These are phyloP conservation scores for Boletales sp. DNA, from an alignment of 768 basidiomycete genomes.

Conservation along the genomic window DNA sequence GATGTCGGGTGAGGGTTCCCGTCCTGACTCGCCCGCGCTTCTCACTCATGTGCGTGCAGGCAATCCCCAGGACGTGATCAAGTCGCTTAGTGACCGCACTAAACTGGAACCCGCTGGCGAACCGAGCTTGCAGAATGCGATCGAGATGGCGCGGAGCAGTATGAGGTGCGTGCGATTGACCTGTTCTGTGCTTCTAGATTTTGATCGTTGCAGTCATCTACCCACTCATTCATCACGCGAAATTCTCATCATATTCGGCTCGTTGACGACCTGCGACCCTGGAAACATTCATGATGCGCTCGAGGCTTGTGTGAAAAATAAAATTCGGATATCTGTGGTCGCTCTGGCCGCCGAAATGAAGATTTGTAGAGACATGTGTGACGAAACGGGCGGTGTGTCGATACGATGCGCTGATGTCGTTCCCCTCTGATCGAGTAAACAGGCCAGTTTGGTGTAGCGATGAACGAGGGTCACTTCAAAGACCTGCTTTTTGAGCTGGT, in stretches of 20 bases:
- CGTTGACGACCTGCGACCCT: slow-evolving; percentile 94
- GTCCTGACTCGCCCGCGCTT: background rate
- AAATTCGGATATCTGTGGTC: slow-evolving; percentile 89
- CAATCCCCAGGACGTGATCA: slow-evolving; percentile 95
- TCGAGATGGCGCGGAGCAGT: slow-evolving; percentile 93
- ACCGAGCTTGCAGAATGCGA: slow-evolving; percentile 92
- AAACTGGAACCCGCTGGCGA: slow-evolving; percentile 89
- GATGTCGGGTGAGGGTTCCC: slow-evolving; percentile 72
- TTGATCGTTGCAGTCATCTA: slow-evolving; percentile 64
- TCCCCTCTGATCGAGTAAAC: slow-evolving; percentile 15
- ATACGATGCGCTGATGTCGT: background rate
- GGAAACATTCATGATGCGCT: slow-evolving; percentile 94
- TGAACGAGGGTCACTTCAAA: slow-evolving; percentile 97
- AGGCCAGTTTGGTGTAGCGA: slow-evolving; percentile 93
- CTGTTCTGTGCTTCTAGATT: background rate
- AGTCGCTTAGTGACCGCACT: slow-evolving; percentile 77
- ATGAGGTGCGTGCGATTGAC: slow-evolving; percentile 64
- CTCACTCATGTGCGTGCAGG: slow-evolving; percentile 43
- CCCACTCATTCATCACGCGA: slow-evolving; percentile 96
- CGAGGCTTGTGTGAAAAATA: slow-evolving; percentile 76
- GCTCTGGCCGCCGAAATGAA: slow-evolving; percentile 98
- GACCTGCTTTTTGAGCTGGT: slow-evolving; percentile 95
- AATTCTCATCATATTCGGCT: slow-evolving; percentile 90
- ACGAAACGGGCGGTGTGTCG: slow-evolving; percentile 79
- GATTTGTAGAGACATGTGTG: slow-evolving; percentile 88